Conservation (phyloP, 441 rosid species). For the Erysimum cheiri region DNA sequence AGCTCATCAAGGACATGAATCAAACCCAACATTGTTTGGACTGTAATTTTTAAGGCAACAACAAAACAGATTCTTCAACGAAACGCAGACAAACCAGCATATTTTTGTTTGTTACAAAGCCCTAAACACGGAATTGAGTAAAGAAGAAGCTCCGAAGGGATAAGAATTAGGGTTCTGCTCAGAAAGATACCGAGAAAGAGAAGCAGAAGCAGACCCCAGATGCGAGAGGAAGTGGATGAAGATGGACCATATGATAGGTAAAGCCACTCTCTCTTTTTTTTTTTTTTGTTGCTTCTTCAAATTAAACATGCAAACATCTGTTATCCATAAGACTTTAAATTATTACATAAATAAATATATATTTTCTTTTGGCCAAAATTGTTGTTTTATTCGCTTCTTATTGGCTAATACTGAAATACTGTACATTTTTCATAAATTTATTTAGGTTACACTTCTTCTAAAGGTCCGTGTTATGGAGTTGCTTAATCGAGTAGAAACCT, state of each 20-base stretch:
- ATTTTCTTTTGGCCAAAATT: neutral
- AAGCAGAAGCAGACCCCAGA: slow-evolving; percentile 26
- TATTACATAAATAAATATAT: neutral
- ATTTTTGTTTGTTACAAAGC: slow-evolving; percentile 34
- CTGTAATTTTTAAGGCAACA: slow-evolving; percentile 33
- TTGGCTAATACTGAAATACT: neutral
- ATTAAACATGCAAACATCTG: slow-evolving; percentile 23
- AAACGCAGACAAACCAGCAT: slow-evolving; percentile 30
- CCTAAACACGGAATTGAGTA: slow-evolving; percentile 4
- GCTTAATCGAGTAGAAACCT: slow-evolving; percentile 25
- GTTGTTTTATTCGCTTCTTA: neutral
- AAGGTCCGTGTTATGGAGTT: slow-evolving; percentile 26
- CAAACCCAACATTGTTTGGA: slow-evolving; percentile 60
- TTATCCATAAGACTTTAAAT: slow-evolving; percentile 28
- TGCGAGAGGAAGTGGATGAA: slow-evolving; percentile 21
- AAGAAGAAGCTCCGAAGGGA: slow-evolving; percentile 26
- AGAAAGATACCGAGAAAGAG: slow-evolving; percentile 30
- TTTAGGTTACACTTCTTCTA: neutral
- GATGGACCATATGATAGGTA: slow-evolving; percentile 33
- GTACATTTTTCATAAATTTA: neutral
- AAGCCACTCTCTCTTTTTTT: slow-evolving; percentile 25
- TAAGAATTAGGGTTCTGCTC: slow-evolving; percentile 28
- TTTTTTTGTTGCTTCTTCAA: slow-evolving; percentile 24
- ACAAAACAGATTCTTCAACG: slow-evolving; percentile 34
- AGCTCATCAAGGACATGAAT: slow-evolving; percentile 72